Evolutionary conservation across 306 rosid species (phyloP), one percentile per base, ranked within the genome.

Genomic region (Vigna unguiculata): DNA sequence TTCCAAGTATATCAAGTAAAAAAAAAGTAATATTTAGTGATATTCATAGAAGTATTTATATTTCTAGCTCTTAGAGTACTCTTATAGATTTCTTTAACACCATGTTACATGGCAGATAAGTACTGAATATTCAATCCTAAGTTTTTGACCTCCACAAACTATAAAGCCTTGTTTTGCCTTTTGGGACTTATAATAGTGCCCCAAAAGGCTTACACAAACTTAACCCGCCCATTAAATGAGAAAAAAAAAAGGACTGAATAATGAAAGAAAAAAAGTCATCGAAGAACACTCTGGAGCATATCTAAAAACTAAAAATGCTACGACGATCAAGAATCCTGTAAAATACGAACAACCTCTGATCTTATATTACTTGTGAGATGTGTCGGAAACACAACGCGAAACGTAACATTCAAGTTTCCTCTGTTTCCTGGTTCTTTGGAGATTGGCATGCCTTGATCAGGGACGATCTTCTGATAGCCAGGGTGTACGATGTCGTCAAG

Each of bases 381-480:
- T 6, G 55, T 58, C 7, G 99, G 99, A 88, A 95, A 91, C 54
- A 75, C 72, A 55, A 91, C 96, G 2, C 84, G 69, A 77, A 92
- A 95, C 45, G 72, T 84, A 62, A 95, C 45, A 55, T 70, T 89
- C 79, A 96, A 80, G 63, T 81, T 46, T 51, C 97, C 99, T 80
- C 96, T 91, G 46, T 67, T 86, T 76, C 78, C 87, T 34, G 78
- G 72, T 11, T 84, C 82, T 20, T 20, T 80, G 13, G 89, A 30
- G 17, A 72, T 74, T 1, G 98, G 79, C 99, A 96, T 92, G 22
- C 99, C 99, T 70, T 87, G 89, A 63, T 82, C 90, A 3, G 47
- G 69, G 22, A 96, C 74, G 20, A 86, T 52, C 82, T 82, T 88
- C 80, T 84, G 82, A 63, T 69, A 87, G 8, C 96, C 93, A 47